These are phyloP conservation scores for Ulmus americana DNA, from an alignment of 331 rosid genomes.

Conservation along the genomic window DNA sequence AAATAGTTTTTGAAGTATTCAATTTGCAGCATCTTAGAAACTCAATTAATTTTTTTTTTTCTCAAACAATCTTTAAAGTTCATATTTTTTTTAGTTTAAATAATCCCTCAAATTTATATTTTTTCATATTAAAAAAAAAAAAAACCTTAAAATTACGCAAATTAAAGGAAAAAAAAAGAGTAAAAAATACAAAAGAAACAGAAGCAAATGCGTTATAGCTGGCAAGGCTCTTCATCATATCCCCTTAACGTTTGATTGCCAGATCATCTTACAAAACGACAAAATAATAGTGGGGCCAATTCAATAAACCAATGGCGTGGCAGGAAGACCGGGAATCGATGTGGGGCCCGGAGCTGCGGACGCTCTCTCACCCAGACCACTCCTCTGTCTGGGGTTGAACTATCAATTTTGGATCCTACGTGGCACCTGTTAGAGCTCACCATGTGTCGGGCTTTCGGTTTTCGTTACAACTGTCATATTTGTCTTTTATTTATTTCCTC, in stretches of 20 bases:
- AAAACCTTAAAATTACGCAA: background rate
- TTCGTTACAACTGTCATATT: constrained; percentile 32
- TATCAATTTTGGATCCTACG: constrained; percentile 25
- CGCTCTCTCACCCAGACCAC: background rate
- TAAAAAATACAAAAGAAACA: background rate
- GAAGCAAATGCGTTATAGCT: constrained; percentile 50
- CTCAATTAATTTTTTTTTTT: too few relatives aligned
- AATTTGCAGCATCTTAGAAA: too few relatives aligned
- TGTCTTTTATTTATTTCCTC: constrained; percentile 13
- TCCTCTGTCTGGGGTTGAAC: constrained; percentile 30
- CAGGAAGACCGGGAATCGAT: background rate
- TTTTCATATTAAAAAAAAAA: background rate
- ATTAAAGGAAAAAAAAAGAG: constrained; percentile 4
- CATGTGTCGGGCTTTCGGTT: constrained; percentile 1
- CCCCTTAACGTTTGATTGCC: constrained; percentile 33
- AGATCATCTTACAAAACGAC: constrained; percentile 9
- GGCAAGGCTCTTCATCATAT: constrained; percentile 45
- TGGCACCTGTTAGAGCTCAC: constrained; percentile 9
- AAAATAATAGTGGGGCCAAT: constrained; percentile 23
- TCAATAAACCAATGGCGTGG: constrained; percentile 27
- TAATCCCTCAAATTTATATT: too few relatives aligned
- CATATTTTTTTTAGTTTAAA: too few relatives aligned
- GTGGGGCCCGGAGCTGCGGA: background rate
- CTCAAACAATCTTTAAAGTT: too few relatives aligned
- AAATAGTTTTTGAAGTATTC: too few relatives aligned